Conservation (phyloP, 1,284 basidiomycete species). For the Gymnopus androsaceus region DNA sequence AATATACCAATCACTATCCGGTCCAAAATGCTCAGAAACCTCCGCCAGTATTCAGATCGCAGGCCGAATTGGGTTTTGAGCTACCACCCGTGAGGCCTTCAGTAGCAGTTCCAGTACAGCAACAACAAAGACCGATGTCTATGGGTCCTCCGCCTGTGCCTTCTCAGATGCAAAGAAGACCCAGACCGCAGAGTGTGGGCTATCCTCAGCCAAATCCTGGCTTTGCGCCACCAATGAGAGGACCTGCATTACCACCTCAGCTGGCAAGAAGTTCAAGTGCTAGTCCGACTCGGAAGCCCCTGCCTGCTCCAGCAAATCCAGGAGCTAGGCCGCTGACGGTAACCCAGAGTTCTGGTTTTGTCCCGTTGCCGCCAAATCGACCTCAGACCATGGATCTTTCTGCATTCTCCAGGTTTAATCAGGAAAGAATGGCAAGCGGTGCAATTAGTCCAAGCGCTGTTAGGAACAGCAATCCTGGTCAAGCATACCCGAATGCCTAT, state of each 20-base stretch:
- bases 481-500: background rate
- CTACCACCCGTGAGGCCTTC: background rate
- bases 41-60: constrained; percentile 1
- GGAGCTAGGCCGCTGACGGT: background rate
- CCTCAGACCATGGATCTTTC: constrained; percentile 9
- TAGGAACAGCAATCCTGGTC: background rate
- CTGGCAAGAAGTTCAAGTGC: constrained; percentile 1
- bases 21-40: background rate
- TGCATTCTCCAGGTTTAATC: constrained; percentile 10
- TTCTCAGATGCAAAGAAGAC: background rate
- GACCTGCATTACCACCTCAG: background rate
- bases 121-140: background rate
- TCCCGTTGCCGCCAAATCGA: background rate
- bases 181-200: constrained; percentile 1
- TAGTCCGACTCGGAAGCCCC: constrained; percentile 5
- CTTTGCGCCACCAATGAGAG: background rate
- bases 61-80: constrained; percentile 7
- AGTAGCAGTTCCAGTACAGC: background rate
- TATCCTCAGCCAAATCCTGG: background rate
- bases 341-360: constrained; percentile 3
- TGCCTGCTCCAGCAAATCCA: background rate
- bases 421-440: constrained; percentile 7
- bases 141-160: background rate
- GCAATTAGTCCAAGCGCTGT: background rate
- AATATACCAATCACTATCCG: background rate